A percentile compares a stretch with the other conserved stretches of the same genome.
Evolutionary conservation across 2,329 filamentous ascomycete genomes (phyloP).

Genomic region (Colletotrichum orchidophilum): DNA sequence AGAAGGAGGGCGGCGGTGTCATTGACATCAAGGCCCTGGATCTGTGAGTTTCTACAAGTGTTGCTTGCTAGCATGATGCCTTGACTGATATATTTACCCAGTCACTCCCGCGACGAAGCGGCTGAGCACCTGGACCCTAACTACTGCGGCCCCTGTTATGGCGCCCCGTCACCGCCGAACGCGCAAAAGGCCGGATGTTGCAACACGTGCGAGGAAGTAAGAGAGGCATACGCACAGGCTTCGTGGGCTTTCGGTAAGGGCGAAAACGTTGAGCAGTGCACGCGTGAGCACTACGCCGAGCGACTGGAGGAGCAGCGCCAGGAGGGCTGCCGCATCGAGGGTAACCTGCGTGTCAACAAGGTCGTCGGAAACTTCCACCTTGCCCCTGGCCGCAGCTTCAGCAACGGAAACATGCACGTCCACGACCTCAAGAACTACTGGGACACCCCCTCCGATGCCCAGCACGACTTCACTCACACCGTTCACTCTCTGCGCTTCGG

Average conservation of each 20-base stretch:
- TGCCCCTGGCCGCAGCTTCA: conserved; percentile 94
- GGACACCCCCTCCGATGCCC: conserved; percentile 72
- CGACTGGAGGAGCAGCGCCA: conserved; percentile 86
- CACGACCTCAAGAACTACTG: conserved; percentile 98
- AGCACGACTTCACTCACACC: conserved; percentile 88
- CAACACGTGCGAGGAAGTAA: conserved; percentile 95
- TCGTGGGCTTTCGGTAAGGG: conserved; percentile 96
- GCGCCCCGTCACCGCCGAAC: conserved; percentile 76
- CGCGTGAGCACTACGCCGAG: conserved; percentile 92
- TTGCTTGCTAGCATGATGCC: conserved; percentile 28
- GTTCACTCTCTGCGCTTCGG: conserved; percentile 94
- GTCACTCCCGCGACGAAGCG: conserved; percentile 73
- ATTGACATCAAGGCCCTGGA: conserved; percentile 76
- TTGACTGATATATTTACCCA: conserved; percentile 42
- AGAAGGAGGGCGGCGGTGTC: conserved; percentile 77
- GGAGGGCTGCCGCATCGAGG: conserved; percentile 95
- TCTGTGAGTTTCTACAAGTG: conserved; percentile 59
- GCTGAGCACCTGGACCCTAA: conserved; percentile 84
- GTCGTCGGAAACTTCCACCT: conserved; percentile 99
- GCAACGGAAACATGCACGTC: conserved; percentile 95
- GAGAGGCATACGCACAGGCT: conserved; percentile 88
- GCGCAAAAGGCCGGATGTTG: conserved; percentile 89
- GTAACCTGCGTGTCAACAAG: conserved; percentile 94
- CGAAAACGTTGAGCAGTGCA: conserved; percentile 93
- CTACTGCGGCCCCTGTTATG: conserved; percentile 96